These are phyloP conservation scores for Amaranthus cruentus DNA, from an alignment of 148 eudicot genomes.

Conservation along the genomic window DNA sequence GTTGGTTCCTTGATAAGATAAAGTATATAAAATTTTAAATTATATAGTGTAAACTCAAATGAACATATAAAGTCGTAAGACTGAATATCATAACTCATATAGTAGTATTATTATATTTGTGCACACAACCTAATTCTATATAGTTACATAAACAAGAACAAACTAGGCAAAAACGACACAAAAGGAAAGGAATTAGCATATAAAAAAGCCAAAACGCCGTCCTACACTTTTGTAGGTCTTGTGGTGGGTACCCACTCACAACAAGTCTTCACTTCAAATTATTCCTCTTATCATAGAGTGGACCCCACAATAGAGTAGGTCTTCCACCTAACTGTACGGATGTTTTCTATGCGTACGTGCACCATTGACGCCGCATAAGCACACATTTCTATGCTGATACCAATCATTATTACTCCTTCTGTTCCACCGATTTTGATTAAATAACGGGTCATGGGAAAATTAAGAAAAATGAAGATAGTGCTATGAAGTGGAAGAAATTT, in stretches of 20 bases:
- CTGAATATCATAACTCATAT: too few species aligned
- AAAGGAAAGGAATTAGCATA: constrained; percentile 4
- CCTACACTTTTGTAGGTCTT: constrained; percentile 16
- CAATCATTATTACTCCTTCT: constrained; percentile 21
- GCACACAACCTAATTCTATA: too few species aligned
- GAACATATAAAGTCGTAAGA: too few species aligned
- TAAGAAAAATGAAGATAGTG: too few species aligned
- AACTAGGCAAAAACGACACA: neutral
- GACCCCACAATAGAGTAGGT: constrained; percentile 1
- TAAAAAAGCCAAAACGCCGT: constrained; percentile 24
- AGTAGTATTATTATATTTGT: too few species aligned
- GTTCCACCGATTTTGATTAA: too few species aligned
- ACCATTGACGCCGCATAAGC: constrained; percentile 21
- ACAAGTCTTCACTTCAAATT: constrained; percentile 16
- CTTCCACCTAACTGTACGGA: constrained; percentile 29
- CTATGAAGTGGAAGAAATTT: too few species aligned
- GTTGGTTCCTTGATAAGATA: too few species aligned
- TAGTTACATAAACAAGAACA: too few species aligned
- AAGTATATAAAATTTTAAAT: too few species aligned
- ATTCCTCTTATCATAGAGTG: constrained; percentile 23
- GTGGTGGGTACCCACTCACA: constrained; percentile 16
- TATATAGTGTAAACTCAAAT: too few species aligned
- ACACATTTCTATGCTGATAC: constrained; percentile 20
- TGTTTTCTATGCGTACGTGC: neutral
- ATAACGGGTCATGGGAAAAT: too few species aligned